Evolutionary conservation across 2,329 filamentous ascomycete species (phyloP).

Genomic region (Ophiostoma angusticollis): DNA sequence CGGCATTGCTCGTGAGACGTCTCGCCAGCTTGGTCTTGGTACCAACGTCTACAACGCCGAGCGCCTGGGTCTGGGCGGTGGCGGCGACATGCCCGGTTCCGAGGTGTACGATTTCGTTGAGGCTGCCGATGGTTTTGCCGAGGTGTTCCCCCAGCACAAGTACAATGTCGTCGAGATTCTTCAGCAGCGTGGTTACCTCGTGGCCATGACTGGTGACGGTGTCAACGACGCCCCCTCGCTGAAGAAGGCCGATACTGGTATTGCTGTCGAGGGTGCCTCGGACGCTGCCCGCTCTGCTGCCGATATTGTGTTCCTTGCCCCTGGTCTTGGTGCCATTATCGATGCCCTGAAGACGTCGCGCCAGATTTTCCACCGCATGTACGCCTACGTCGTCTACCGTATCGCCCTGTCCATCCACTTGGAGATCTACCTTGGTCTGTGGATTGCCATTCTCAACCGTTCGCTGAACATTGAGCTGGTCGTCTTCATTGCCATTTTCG

Average conservation of each 20-base stretch:
- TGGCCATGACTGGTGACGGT: conserved; percentile 93
- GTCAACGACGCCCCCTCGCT: conserved; percentile 88
- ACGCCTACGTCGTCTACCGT: conserved; percentile 90
- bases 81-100: conserved; percentile 84
- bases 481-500: conserved; percentile 91
- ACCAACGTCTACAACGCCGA: conserved; percentile 93
- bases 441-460: conserved; percentile 79
- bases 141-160: conserved; percentile 92
- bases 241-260: conserved; percentile 94
- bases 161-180: conserved; percentile 89
- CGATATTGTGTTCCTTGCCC: conserved; percentile 87
- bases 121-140: conserved; percentile 87
- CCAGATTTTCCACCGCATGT: conserved; percentile 95
- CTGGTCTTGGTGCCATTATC: conserved; percentile 83
- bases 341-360: conserved; percentile 85
- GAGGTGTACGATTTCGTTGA: conserved; percentile 94
- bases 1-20: conserved; percentile 84
- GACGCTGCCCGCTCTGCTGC: conserved; percentile 84
- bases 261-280: conserved; percentile 84
- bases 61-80: conserved; percentile 77
- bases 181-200: conserved; percentile 83
- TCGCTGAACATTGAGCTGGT: conserved; percentile 77
- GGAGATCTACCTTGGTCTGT: conserved; percentile 82
- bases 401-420: conserved; percentile 85
- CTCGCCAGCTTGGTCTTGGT: conserved; percentile 78